phyloP scores from a whole-genome alignment of 2,329 filamentous ascomycete genomes.

The Hypoxylon sp. region DNA sequence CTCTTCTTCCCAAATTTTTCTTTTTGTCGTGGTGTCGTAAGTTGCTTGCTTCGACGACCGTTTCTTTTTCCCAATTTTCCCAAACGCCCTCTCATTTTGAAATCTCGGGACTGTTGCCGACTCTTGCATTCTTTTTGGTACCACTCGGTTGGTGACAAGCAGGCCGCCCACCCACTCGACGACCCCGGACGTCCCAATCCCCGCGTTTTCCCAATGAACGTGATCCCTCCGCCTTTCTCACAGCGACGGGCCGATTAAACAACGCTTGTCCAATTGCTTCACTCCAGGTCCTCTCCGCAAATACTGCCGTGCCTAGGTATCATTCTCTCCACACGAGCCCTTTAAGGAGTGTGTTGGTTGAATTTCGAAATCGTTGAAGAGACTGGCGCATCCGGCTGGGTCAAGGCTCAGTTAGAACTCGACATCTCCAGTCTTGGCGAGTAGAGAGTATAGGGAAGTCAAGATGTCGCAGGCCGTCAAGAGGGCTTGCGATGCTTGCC shows the following conservation, averaged over 20 bases:
- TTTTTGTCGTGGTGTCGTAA: conserved; percentile 22
- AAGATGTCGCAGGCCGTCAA: conserved; percentile 53
- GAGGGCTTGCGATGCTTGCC: conserved; percentile 75
- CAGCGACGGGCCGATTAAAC: conserved; percentile 48
- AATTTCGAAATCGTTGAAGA: conserved; percentile 30
- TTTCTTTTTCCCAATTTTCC: conserved; percentile 16
- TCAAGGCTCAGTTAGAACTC: conserved; percentile 9
- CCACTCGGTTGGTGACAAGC: conserved; percentile 11
- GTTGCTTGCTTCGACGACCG: conserved; percentile 22
- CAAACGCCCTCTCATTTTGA: conserved; percentile 20
- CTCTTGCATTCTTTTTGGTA: conserved; percentile 24
- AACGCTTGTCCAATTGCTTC: conserved; percentile 41
- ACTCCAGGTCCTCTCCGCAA: conserved; percentile 40
- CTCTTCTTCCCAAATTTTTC: conserved; percentile 8
- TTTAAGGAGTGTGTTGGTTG: conserved; percentile 22
- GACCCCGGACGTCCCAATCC: conserved; percentile 34
- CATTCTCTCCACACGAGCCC: conserved; percentile 30
- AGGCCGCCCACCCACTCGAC: conserved; percentile 23
- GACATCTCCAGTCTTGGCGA: conserved; percentile 6
- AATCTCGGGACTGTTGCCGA: conserved; percentile 21
- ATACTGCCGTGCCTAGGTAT: conserved; percentile 29
- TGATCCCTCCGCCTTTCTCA: conserved; percentile 46
- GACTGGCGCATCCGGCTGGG: conserved; percentile 19
- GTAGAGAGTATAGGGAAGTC: conserved; percentile 13
- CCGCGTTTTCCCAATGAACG: conserved; percentile 37